Conservation (phyloP, 352 stramenopile genomes). For the Globisporangium heterothallicum region DNA sequence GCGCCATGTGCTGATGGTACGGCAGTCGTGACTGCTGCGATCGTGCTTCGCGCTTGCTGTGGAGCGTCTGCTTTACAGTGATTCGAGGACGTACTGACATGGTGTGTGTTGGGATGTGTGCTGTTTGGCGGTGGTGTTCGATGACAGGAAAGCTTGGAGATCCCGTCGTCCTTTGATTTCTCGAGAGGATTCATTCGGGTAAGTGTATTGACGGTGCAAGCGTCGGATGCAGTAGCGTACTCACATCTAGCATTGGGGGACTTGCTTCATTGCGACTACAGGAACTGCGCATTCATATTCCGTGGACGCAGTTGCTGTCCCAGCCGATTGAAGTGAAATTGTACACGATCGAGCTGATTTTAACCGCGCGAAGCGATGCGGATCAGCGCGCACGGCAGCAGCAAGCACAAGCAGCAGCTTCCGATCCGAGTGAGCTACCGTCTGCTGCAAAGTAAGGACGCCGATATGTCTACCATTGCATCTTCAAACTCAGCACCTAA, state of each 20-base stretch:
- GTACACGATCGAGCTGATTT: conserved; percentile 86
- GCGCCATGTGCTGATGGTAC: conserved; percentile 67
- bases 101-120: background rate
- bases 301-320: conserved; percentile 83
- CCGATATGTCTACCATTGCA: too few species aligned
- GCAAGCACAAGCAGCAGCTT: conserved; percentile 16
- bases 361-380: conserved; percentile 45
- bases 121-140: too few species aligned
- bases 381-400: conserved; percentile 13
- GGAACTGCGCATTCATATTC: conserved; percentile 86
- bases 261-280: too few species aligned
- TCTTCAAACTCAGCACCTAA: too few species aligned
- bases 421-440: conserved; percentile 3
- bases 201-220: too few species aligned
- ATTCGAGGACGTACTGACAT: background rate
- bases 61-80: background rate
- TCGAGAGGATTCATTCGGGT: conserved; percentile 81
- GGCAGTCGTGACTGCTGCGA: background rate
- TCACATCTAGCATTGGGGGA: too few species aligned
- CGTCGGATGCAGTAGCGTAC: background rate
- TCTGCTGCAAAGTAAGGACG: conserved; percentile 1
- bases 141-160: conserved; percentile 69
- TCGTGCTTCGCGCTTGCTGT: background rate
- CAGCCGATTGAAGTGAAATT: conserved; percentile 86
- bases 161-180: conserved; percentile 85